Percentiles rank a stretch among this genome's conserved stretches.
phyloP scores from a whole-genome alignment of 192 early-diverging fungal species.

The Diversispora eburnea region DNA sequence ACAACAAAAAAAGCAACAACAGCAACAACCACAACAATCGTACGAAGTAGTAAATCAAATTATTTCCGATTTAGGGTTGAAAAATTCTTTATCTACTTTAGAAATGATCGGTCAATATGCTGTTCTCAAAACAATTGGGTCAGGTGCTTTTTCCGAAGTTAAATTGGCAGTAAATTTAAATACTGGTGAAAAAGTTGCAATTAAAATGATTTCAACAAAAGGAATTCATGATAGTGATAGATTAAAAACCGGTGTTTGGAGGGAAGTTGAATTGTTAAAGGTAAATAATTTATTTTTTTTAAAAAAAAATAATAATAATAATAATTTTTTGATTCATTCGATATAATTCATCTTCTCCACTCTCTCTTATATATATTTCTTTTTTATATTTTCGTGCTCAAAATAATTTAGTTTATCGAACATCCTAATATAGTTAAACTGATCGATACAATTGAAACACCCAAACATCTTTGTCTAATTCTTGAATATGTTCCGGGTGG shows the following conservation, averaged over 20 bases:
- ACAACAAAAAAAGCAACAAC: not conserved
- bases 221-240: conserved; percentile 44
- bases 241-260: conserved; percentile 35
- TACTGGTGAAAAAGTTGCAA: conserved; percentile 47
- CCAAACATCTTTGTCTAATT: conserved; percentile 60
- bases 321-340: not conserved
- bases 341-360: no score
- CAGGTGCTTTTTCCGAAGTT: conserved; percentile 58
- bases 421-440: conserved; percentile 68
- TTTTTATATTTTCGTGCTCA: conserved; percentile 24
- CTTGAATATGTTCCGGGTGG: conserved; percentile 70
- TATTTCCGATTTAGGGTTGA: not conserved
- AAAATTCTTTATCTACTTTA: conserved; percentile 1
- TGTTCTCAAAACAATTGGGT: conserved; percentile 41
- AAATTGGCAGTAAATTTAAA: conserved; percentile 53
- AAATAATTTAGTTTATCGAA: conserved; percentile 45
- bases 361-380: conserved; percentile 6
- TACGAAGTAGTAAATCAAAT: not conserved
- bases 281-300: conserved; percentile 29
- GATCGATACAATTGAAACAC: conserved; percentile 59
- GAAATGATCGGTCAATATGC: conserved; percentile 22
- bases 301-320: not conserved
- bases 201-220: conserved; percentile 52
- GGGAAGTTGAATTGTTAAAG: conserved; percentile 44
- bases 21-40: not conserved